Evolutionary conservation across 495 filamentous ascomycete species (phyloP), one percentile per base, ranked within the genome.

Genomic region (Cercophora samala): DNA sequence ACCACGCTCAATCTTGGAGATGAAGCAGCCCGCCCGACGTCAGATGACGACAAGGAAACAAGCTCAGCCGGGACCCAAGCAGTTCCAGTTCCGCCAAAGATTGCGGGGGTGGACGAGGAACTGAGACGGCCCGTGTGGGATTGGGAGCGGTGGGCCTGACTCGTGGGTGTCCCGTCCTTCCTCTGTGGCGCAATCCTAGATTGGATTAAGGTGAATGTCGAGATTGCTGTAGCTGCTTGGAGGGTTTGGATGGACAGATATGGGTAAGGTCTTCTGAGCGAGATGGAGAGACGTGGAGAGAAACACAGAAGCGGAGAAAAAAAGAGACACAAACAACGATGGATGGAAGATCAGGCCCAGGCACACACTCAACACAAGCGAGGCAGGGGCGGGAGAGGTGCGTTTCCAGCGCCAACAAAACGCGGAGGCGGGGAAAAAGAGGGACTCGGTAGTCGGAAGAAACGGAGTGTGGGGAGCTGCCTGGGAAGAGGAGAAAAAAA

Each of bases 341-440:
- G 15, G 23, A n/a, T n/a, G 59, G 53, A 23, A 56, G 53, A 56
- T 58, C 22, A 64, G 59, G 8, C 19, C 60, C 64, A 68, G 67
- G 54, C 65, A 46, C 37, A 46, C 26, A 29, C 4, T 4, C 26
- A 65, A 8, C 64, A 74, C 64, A 74, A 66, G 65, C 64, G 66
- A 52, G 58, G 26, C 23, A 32, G 52, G 22, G 37, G 66, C 19
- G 18, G 52, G 3, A 29, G 15, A 19, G 62, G 56, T 68, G 60
- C 52, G 37, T 46, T 46, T 46, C 37, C 37, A 46, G 37, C 37
- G 32, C 18, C 19, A 53, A 64, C 60, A 66, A 63, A 71, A 71
- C 42, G 65, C 68, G 68, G 70, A 73, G 73, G 73, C 69, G 73
- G 72, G 72, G 69, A 74, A 73, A 60, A 24, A 64, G 64, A 46